A percentile compares a stretch with the other conserved stretches of the same genome.
These are phyloP conservation scores for Ulota crispa DNA, from an alignment of 225 moss, liverwort and hornwort genomes.

Conservation along the genomic window DNA sequence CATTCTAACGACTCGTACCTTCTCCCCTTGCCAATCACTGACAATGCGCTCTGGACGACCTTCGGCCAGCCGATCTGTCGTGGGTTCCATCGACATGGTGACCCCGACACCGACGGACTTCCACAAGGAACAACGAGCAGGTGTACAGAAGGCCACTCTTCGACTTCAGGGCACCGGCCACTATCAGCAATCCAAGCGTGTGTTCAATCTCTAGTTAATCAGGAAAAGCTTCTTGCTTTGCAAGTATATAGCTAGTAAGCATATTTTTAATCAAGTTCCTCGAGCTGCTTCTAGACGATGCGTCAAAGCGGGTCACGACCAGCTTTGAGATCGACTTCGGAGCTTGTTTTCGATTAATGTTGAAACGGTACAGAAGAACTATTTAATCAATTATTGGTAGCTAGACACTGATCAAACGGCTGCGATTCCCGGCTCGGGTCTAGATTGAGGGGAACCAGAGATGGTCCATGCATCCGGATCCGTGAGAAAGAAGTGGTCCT, in stretches of 20 bases:
- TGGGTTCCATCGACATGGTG: conserved; percentile 17
- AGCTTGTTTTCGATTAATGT: not conserved
- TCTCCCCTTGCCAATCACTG: not conserved
- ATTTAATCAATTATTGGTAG: not conserved
- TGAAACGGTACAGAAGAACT: not conserved
- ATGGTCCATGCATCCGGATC: not conserved
- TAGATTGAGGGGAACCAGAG: not conserved
- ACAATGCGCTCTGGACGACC: not conserved
- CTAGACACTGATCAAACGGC: not conserved
- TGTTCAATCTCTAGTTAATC: not conserved
- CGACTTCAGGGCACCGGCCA: not conserved
- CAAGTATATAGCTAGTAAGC: too few relatives aligned
- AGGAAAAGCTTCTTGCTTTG: not conserved
- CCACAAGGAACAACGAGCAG: not conserved
- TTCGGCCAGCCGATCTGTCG: not conserved
- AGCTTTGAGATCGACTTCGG: not conserved
- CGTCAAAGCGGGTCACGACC: not conserved
- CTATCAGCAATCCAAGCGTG: not conserved
- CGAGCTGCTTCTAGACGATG: not conserved
- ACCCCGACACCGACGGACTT: not conserved
- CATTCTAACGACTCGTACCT: not conserved
- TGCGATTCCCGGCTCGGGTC: not conserved
- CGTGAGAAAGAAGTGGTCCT: conserved; percentile 18
- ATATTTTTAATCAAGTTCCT: too few relatives aligned
- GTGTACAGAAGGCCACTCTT: not conserved